phyloP scores from a whole-genome alignment of 2,329 filamentous ascomycete genomes.

The Mycocentrospora acerina region DNA sequence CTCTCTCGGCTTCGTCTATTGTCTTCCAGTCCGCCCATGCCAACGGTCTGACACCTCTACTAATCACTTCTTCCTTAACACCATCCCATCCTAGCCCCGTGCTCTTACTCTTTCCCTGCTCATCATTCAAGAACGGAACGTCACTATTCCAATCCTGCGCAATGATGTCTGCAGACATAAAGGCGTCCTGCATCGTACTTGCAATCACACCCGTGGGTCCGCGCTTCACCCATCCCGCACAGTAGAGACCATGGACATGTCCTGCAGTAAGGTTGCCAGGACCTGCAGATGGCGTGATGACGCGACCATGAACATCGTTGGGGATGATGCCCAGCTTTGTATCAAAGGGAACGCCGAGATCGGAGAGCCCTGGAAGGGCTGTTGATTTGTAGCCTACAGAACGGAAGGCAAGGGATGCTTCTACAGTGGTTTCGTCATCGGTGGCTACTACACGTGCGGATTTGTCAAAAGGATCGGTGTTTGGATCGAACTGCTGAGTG shows the following conservation, averaged over 20 bases:
- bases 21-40: constrained; percentile 83
- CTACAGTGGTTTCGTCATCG: constrained; percentile 52
- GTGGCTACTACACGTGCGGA: constrained; percentile 54
- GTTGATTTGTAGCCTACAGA: constrained; percentile 94
- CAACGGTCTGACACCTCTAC: constrained; percentile 62
- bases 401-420: constrained; percentile 76
- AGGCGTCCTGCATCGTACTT: constrained; percentile 93
- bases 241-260: constrained; percentile 75
- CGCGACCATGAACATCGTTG: constrained; percentile 78
- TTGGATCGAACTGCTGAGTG: constrained; percentile 44
- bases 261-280: constrained; percentile 47
- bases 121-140: constrained; percentile 52
- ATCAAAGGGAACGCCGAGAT: constrained; percentile 79
- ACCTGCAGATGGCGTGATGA: constrained; percentile 50
- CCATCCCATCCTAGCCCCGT: constrained; percentile 72
- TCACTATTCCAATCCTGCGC: constrained; percentile 68
- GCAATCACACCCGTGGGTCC: constrained; percentile 96
- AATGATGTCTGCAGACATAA: constrained; percentile 82
- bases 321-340: constrained; percentile 70
- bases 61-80: constrained; percentile 62
- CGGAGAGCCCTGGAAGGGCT: constrained; percentile 70
- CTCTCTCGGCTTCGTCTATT: constrained; percentile 78
- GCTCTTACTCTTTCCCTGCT: constrained; percentile 32
- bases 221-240: constrained; percentile 93
- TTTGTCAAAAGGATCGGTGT: constrained; percentile 50